A percentile compares a stretch with the other conserved stretches of the same genome.
Evolutionary conservation across 805 yeast genomes (phyloP).

Genomic region (Yueomyces sinensis): DNA sequence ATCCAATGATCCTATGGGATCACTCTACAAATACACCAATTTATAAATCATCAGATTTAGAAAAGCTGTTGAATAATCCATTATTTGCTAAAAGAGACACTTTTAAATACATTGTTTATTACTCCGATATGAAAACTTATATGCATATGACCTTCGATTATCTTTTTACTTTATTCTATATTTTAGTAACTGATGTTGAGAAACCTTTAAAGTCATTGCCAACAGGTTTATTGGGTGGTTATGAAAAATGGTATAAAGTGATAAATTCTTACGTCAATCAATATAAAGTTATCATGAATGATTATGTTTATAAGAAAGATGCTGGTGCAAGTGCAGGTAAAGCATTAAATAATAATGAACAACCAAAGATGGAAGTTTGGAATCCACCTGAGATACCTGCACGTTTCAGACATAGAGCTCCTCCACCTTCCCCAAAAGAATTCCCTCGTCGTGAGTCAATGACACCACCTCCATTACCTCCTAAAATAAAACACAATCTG

Average conservation of each 20-base stretch:
- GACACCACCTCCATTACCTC: conserved; percentile 2
- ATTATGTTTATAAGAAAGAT: neutral
- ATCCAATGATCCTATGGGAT: conserved; percentile 25
- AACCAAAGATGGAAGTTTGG: conserved; percentile 8
- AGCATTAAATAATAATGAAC: neutral
- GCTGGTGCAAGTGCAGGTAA: neutral
- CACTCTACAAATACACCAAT: conserved; percentile 17
- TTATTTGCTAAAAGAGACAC: conserved; percentile 20
- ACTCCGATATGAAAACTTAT: conserved; percentile 26
- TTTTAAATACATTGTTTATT: conserved; percentile 27
- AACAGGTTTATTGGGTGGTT: conserved; percentile 31
- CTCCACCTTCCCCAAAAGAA: conserved; percentile 20
- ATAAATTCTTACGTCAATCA: conserved; percentile 19
- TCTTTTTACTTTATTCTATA: conserved; percentile 19
- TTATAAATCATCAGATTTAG: conserved; percentile 20
- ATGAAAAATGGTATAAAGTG: conserved; percentile 29
- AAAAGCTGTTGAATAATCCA: conserved; percentile 13
- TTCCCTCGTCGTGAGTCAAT: conserved; percentile 13
- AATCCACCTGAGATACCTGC: conserved; percentile 16
- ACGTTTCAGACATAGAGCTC: conserved; percentile 14
- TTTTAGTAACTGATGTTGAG: conserved; percentile 14
- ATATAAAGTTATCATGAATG: conserved; percentile 3
- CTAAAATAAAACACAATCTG: conserved; percentile 1
- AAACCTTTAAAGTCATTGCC: conserved; percentile 12
- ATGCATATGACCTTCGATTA: conserved; percentile 22